Conservation (phyloP, 176 grass and related monocot species). For the Carex kokanica region DNA sequence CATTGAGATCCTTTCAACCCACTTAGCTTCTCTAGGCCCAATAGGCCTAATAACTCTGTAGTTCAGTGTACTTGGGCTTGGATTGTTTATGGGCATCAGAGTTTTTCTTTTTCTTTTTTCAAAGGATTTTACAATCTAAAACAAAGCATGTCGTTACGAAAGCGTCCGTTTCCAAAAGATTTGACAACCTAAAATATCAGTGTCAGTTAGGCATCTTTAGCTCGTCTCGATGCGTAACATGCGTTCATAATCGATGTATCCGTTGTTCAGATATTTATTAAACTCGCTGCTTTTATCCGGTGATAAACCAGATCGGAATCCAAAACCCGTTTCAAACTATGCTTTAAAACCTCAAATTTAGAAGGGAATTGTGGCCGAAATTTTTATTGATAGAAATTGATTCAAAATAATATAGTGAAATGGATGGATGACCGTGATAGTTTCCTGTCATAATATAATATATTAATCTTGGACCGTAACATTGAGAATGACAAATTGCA, state of each 20-base stretch:
- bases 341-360: not conserved
- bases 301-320: not conserved
- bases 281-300: not conserved
- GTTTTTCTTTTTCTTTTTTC: not conserved
- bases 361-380: not conserved
- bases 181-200: constrained; percentile 13
- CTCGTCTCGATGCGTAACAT: not conserved
- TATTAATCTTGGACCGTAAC: not conserved
- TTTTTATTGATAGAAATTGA: no score
- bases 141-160: not conserved
- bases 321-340: not conserved
- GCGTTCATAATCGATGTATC: not conserved
- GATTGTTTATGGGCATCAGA: not conserved
- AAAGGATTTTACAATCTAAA: not conserved
- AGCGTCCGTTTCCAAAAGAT: not conserved
- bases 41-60: not conserved
- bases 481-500: no score
- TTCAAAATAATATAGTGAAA: no score
- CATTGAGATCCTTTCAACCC: not conserved
- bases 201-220: constrained; percentile 10
- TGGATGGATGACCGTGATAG: no score
- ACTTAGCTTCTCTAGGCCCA: not conserved
- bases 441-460: no score
- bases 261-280: not conserved
- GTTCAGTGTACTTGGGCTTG: not conserved